Conservation (phyloP, 805 yeast species). For the Candida nonsorbophila region DNA sequence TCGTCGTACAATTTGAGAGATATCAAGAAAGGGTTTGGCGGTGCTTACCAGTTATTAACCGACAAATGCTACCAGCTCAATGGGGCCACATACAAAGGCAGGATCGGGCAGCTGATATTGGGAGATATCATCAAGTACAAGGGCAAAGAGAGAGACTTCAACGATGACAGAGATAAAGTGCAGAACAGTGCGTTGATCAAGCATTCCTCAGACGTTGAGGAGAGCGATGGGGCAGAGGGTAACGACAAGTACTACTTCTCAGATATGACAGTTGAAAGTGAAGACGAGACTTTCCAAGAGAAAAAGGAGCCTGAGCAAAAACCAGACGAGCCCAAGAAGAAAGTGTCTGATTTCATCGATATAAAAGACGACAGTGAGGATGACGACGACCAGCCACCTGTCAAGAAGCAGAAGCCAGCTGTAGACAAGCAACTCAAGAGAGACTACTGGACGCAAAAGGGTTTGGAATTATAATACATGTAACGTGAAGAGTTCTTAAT, state of each 20-base stretch:
- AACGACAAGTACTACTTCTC: conserved; percentile 39
- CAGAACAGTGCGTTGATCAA: conserved; percentile 50
- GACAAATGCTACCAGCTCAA: conserved; percentile 74
- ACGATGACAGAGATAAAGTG: conserved; percentile 64
- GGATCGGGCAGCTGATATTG: conserved; percentile 67
- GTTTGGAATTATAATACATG: conserved; percentile 24
- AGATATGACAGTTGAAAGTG: conserved; percentile 37
- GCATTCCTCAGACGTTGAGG: conserved; percentile 21
- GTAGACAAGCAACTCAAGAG: conserved; percentile 31
- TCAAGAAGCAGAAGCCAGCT: conserved; percentile 9
- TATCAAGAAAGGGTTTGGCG: conserved; percentile 80
- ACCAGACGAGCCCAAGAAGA: conserved; percentile 4
- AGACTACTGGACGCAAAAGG: conserved; percentile 40
- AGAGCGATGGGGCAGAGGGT: conserved; percentile 30
- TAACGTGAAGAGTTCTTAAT: too few relatives aligned
- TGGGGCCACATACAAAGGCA: conserved; percentile 55
- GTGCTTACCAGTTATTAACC: conserved; percentile 74
- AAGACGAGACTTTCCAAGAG: conserved; percentile 11
- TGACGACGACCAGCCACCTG: conserved; percentile 4
- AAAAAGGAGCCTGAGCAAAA: conserved; percentile 3
- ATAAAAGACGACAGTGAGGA: conserved; percentile 14
- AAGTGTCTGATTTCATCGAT: conserved; percentile 18
- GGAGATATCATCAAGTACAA: conserved; percentile 75
- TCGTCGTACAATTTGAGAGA: conserved; percentile 78
- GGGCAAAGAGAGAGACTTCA: conserved; percentile 72